Conservation (phyloP, 306 rosid genomes). For the Quercus mongolica region DNA sequence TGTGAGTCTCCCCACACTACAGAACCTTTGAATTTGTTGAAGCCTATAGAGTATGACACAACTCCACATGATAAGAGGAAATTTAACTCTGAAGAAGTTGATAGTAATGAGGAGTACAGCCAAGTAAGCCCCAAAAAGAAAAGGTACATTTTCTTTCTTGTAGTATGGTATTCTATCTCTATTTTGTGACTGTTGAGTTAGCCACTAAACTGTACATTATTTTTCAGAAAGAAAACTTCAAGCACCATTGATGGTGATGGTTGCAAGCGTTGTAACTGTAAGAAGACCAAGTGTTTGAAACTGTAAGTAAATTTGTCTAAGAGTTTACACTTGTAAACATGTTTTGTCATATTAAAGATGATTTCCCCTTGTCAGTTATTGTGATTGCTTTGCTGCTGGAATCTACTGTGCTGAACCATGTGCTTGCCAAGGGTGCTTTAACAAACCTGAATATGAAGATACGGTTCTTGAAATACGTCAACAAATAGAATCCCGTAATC, state of each 20-base stretch:
- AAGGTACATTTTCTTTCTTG: slow-evolving; percentile 36
- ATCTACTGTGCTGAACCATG: slow-evolving; percentile 46
- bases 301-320: slow-evolving; percentile 48
- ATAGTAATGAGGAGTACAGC: slow-evolving; percentile 30
- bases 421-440: slow-evolving; percentile 65
- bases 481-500: slow-evolving; percentile 56
- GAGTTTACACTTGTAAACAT: background rate
- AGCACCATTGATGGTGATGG: slow-evolving; percentile 29
- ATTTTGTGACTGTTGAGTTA: background rate
- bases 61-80: slow-evolving; percentile 28
- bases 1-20: slow-evolving; percentile 24
- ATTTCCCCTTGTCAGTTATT: slow-evolving; percentile 47
- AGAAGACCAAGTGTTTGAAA: slow-evolving; percentile 67
- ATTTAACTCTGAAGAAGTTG: slow-evolving; percentile 15
- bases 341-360: background rate
- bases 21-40: slow-evolving; percentile 8
- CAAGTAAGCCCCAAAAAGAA: slow-evolving; percentile 40
- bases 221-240: slow-evolving; percentile 47
- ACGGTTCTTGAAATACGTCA: slow-evolving; percentile 37
- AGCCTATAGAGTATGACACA: slow-evolving; percentile 13
- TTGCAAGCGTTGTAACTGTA: slow-evolving; percentile 64
- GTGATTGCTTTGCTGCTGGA: slow-evolving; percentile 73
- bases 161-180: background rate
- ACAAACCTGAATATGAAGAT: slow-evolving; percentile 42
- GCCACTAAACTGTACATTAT: slow-evolving; percentile 17